Evolutionary conservation across 1,284 basidiomycete species (phyloP), one percentile per base, ranked within the genome.

Genomic region (Apiotrichum laibachii): DNA sequence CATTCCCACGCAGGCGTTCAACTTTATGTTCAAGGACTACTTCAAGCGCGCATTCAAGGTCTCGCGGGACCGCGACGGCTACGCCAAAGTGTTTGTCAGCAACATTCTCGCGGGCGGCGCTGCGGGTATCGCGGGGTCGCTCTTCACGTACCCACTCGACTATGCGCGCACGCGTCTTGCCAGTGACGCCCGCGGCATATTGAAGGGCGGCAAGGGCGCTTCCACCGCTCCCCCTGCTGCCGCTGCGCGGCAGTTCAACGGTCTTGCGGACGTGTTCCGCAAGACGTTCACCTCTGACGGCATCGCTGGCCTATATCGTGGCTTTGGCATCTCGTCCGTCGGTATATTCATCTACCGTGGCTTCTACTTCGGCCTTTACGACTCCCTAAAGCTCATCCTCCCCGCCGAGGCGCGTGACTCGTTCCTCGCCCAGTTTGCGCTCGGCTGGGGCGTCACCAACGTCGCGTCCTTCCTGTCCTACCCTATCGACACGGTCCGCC

Each of bases 131-230:
- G 89, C 92, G 6, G 95, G 93, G 35, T 82, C 95, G 56, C 87
- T 97, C 77, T 96, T 97, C 80, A 93, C 96, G 79, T 96, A 97
- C 86, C 95, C 93, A 42, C 87, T 97, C 65, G 93, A 96, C 75
- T 95, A 92, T 75, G 93, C 93, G 66, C 92, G 93, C 88, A 96
- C 93, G 58, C 92, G 93, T 85, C 88, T 96, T 67, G 92, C 93
- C 78, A 95, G 94, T 80, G 93, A 97, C 76, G 90, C 89, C 77
- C 96, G 96, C 83, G 92, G 91, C 12, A 83, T 89, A 51, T 9
- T 4, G 1, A 92, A 91, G 84, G 92, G 90, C 72, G 82, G 84
- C 39, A 22, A 12, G 5, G 19, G 19, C 4, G 7, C 26, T 31
- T 3, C 26, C 26, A 31, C 26, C 26, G 4, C 7, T 7, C 26